phyloP scores from a whole-genome alignment of 2,329 filamentous ascomycete species.

The Simplicillium sp. region DNA sequence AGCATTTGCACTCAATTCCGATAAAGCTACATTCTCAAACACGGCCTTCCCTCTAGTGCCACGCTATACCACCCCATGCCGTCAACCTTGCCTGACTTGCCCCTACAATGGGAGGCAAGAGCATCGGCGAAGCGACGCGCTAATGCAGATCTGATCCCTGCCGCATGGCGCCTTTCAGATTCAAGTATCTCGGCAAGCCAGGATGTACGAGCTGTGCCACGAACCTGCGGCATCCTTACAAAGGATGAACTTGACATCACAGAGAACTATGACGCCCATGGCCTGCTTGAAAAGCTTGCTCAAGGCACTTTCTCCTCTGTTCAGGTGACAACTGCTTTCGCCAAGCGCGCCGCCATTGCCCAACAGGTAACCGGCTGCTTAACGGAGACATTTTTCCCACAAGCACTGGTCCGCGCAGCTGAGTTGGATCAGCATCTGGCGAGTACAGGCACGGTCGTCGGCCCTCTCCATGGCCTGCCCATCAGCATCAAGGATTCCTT shows the following conservation, averaged over 20 bases:
- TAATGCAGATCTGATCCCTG: no score
- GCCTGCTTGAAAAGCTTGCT: slow-evolving; percentile 24
- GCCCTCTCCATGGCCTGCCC: slow-evolving; percentile 12
- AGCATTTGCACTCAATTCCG: no score
- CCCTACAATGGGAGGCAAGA: no score
- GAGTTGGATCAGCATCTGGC: slow-evolving; percentile 10
- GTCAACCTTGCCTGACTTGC: no score
- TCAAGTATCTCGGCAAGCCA: no score
- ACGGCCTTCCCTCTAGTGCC: no score
- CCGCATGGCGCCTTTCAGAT: no score
- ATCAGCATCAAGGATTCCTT: slow-evolving; percentile 17
- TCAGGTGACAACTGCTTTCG: slow-evolving; percentile 23
- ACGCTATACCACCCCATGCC: no score
- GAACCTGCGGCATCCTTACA: slow-evolving; percentile 26
- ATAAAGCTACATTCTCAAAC: no score
- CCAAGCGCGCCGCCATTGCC: slow-evolving; percentile 17
- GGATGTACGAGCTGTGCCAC: no score
- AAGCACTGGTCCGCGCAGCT: slow-evolving; percentile 10
- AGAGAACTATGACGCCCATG: slow-evolving; percentile 25
- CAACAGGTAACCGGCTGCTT: slow-evolving; percentile 23
- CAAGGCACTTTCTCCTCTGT: slow-evolving; percentile 19
- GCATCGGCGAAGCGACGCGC: no score
- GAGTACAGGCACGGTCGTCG: slow-evolving; percentile 5
- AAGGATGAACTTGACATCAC: slow-evolving; percentile 33
- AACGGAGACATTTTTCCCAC: slow-evolving; percentile 36